Base-by-base conservation (phyloP, 2,329 filamentous ascomycete species). In the Erysiphe pulchra region DNA sequence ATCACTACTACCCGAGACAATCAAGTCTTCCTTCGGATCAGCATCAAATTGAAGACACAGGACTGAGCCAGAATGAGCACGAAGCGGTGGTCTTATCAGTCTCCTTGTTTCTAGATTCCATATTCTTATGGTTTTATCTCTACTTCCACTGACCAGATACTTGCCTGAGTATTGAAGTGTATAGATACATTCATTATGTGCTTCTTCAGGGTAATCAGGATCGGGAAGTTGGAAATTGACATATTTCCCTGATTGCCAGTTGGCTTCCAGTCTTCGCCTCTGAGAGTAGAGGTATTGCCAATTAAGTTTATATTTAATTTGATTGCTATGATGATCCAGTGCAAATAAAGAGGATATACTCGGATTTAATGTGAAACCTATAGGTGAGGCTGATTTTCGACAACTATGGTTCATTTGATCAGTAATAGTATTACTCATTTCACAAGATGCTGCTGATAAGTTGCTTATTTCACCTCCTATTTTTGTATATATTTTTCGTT, bases 1-100 rank as follows among this genome's bases (percentile, higher is more conserved):
- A 60, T 98, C 90, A 54, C 86, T 93, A 55, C 87, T 93, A 34
- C 87, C 90, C 8, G 86, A 93, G 10, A 94, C 80, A n/a, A 98
- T 80, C 36, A 98, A 64, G 55, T 95, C 87, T 57, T 95, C 82
- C 13, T 80, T 73, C 0, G 83, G 80, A 45, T 79, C 75, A 3
- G 86, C 78, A 56, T 98, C 90, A 57, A 95, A 98, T 56, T 98
- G 90, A 28, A 98, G 67, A 57, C 90, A 98, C 11, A 98, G 64
- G 0, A 98, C 90, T 1, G 87, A 95, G 13, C 84, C 86, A 11
- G 62, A 64, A 58, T 98, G 90, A 2, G 81, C 86, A 5, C 63
- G 57, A 9, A 98, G 64, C 1, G 85, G 83, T n/a, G 69, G 67
- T 32, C 77, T 68, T 16, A 78, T 66, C n/a, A 94, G 65, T 33